Evolutionary conservation across 495 filamentous ascomycete genomes (phyloP).

Genomic region (Schizothecium vesticola): DNA sequence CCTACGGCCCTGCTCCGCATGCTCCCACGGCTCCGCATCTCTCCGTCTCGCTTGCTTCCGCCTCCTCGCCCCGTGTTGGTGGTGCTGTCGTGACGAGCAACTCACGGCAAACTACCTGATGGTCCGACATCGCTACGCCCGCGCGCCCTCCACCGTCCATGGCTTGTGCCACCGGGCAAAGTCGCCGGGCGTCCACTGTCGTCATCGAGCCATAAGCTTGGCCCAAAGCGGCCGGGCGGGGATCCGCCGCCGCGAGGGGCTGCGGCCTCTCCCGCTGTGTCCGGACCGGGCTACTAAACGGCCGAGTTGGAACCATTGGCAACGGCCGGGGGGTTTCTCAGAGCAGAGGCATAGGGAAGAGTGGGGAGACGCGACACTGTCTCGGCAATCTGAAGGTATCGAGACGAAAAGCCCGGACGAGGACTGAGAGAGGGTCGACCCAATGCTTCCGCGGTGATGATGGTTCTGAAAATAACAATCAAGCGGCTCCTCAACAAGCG

Average conservation of each 20-base stretch:
- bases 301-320: too few relatives aligned
- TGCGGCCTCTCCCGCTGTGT: background rate
- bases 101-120: background rate
- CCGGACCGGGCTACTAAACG: background rate
- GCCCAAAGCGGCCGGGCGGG: background rate
- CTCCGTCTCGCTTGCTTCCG: background rate
- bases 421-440: background rate
- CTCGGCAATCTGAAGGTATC: background rate
- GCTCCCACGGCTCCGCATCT: background rate
- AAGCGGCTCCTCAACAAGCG: background rate
- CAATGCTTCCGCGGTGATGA: background rate
- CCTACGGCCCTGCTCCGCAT: background rate
- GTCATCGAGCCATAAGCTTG: background rate
- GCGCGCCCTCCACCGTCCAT: slow-evolving; percentile 1
- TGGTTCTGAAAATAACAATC: background rate
- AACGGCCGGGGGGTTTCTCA: background rate
- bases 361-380: background rate
- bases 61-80: background rate
- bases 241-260: background rate
- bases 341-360: background rate
- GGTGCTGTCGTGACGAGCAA: background rate
- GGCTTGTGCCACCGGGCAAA: slow-evolving; percentile 1
- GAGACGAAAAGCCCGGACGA: background rate
- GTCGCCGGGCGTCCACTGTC: background rate
- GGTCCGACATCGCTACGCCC: background rate